Base-by-base conservation (phyloP, 108 stramenopile genomes). In the Epithemia pelagica region DNA sequence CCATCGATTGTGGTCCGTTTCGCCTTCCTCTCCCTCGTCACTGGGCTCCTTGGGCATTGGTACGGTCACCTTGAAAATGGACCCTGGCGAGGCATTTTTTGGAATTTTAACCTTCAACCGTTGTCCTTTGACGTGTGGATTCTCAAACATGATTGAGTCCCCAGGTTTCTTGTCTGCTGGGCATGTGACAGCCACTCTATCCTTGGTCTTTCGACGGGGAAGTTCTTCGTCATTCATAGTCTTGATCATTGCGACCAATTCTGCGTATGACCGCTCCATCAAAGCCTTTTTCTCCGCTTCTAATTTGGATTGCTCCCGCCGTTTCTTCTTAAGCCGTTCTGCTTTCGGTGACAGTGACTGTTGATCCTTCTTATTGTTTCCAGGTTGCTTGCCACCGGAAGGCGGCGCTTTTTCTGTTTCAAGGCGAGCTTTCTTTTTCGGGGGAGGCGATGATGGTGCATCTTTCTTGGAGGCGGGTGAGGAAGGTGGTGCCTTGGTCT, bases 111-210 rank as follows among this genome's bases (percentile, higher is more conserved):
- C 89, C 46, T 81, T 82, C n/a, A 93, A 72, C 62, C 78, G 82
- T 70, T 93, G 92, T 25, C 83, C 85, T 22, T 79, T 81, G 31
- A 85, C 74, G 52, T 84, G 82, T 33, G 91, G 91, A 73, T 92
- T 92, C 32, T 72, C 69, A 55, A 93, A 90, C 22, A 80, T 78
- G 30, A 93, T 69, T 27, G 74, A 65, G 62, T 93, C 91, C 0
- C 91, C 91, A 30, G 82, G 68, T 30, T 71, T 71, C 68, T 90
- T 90, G 63, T 79, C 80, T 21, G 58, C 31, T 2, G 91, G 91
- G 52, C 89, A 83, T 30, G 66, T 78, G 2, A 92, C 64, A 0
- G 83, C 62, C 23, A 84, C 78, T 65, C 82, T 86, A 23, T 74
- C 60, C 32, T 75, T 78, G 51, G 62, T 80, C 66, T 74, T 72